Base-by-base conservation (phyloP, 148 eudicot species). In the Rhododendron ovatum region DNA sequence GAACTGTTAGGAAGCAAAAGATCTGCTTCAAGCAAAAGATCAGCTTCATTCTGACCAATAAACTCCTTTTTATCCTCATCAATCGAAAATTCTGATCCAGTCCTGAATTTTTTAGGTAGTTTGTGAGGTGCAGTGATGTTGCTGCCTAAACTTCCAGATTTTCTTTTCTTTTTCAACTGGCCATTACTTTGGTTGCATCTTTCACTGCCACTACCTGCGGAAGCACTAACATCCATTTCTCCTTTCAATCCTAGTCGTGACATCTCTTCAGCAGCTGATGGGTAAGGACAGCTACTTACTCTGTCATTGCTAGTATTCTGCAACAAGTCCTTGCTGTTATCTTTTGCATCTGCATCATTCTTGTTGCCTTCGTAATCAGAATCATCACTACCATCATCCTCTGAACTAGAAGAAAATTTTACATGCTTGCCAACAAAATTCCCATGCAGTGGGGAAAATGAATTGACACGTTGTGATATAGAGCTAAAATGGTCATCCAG, bases 281-380 rank as follows among this genome's bases (percentile, higher is more conserved):
- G 99, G 86, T 97, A 95, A 86, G 98, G 98, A 82, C 98, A 97
- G 84, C 91, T 89, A 88, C 95, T 94, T 41, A 91, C 89, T 84
- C 88, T 89, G 78, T 93, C 93, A 81, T 87, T 87, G 82, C 82
- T 89, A 82, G 51, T 28, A 82, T 89, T 89, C 50, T 77, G 83
- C 8, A 87, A 86, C 61, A 91, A 87, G 71, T 41, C 28, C 55
- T 84, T 89, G 86, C 73, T 80, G 45, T 87, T 87, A 83, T 82
- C 89, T 13, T 76, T 85, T 69, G 30, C 41, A 77, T 69, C 82
- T 82, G 75, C 82, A 43, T 84, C 90, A 55, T 88, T 73, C 73
- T 85, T 80, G 48, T 74, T 73, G 41, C 85, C 89, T 86, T 88
- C 91, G 83, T 82, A 45, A 33, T 86, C 90, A 59, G 88, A 88